Conservation (phyloP, 2,329 filamentous ascomycete species). For the Thelonectria discophora region DNA sequence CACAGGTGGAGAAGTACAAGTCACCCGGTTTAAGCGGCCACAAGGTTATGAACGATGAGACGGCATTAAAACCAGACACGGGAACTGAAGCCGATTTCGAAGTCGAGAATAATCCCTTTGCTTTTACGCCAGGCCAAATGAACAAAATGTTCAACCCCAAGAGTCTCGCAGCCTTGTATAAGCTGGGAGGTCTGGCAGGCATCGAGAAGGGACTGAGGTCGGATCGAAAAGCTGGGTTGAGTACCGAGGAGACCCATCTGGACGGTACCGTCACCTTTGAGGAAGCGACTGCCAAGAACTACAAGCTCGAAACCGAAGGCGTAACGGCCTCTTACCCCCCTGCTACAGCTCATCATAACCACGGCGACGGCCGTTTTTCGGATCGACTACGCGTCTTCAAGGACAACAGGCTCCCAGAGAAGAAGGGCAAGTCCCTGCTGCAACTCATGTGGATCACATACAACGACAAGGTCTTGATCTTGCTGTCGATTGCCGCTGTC, state of each 20-base stretch:
- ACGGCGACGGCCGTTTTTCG: slow-evolving; percentile 52
- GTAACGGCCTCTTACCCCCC: slow-evolving; percentile 4
- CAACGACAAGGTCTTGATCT: slow-evolving; percentile 82
- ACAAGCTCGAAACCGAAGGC: slow-evolving; percentile 49
- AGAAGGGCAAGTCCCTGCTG: slow-evolving; percentile 77
- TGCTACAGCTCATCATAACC: slow-evolving; percentile 13
- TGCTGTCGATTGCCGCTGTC: slow-evolving; percentile 74
- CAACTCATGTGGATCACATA: slow-evolving; percentile 84
- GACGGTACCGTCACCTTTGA: slow-evolving; percentile 76
- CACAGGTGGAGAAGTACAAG: slow-evolving; percentile 53
- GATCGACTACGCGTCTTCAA: slow-evolving; percentile 76
- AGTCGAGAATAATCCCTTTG: slow-evolving; percentile 83
- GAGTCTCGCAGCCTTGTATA: slow-evolving; percentile 81
- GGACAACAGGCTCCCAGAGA: slow-evolving; percentile 77
- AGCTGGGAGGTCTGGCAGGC: slow-evolving; percentile 79
- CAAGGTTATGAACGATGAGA: slow-evolving; percentile 69
- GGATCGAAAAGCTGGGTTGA: slow-evolving; percentile 77
- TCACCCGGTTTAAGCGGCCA: slow-evolving; percentile 54
- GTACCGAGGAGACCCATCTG: slow-evolving; percentile 75
- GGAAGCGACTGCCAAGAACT: slow-evolving; percentile 63
- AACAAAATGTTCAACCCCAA: slow-evolving; percentile 92
- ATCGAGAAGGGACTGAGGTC: slow-evolving; percentile 81
- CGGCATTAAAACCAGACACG: slow-evolving; percentile 78
- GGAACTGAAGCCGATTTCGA: slow-evolving; percentile 80
- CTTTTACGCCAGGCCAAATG: slow-evolving; percentile 83